A percentile compares a stretch with the other conserved stretches of the same genome.
phyloP scores from a whole-genome alignment of 2,329 filamentous ascomycete species.

The Rutstroemia sp. region DNA sequence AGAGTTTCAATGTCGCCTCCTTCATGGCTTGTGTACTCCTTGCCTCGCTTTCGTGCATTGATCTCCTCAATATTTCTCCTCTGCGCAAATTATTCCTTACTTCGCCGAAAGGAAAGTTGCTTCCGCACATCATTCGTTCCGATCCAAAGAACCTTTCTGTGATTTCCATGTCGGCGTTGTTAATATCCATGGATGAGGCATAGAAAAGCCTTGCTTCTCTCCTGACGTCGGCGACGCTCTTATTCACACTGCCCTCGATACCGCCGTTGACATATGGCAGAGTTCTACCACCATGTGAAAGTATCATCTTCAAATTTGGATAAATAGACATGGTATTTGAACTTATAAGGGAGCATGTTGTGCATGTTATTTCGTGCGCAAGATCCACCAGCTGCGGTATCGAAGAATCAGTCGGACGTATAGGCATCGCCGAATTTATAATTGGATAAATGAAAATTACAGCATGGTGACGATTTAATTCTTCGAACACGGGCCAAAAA shows the following conservation, averaged over 20 bases:
- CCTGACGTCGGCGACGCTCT: background rate
- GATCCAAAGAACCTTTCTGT: background rate
- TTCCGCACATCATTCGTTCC: background rate
- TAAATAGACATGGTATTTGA: constrained; percentile 26
- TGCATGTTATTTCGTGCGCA: constrained; percentile 39
- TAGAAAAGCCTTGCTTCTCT: background rate
- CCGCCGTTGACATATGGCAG: constrained; percentile 20
- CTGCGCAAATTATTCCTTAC: background rate
- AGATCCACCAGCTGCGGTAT: constrained; percentile 38
- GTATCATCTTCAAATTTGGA: constrained; percentile 38
- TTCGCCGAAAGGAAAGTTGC: background rate
- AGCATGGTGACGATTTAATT: background rate
- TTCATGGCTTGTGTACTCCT: background rate
- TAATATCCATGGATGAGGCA: background rate
- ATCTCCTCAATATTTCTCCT: background rate
- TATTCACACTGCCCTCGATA: constrained; percentile 5
- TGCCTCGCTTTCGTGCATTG: background rate
- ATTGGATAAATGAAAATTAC: background rate
- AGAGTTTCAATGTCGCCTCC: background rate
- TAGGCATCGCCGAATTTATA: background rate
- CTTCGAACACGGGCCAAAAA: background rate
- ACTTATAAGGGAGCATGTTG: constrained; percentile 37
- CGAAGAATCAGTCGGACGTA: background rate
- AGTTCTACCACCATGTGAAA: constrained; percentile 39
- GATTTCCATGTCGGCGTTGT: background rate